Conservation (phyloP, 2,329 filamentous ascomycete species). For the Simplicillium sp. region DNA sequence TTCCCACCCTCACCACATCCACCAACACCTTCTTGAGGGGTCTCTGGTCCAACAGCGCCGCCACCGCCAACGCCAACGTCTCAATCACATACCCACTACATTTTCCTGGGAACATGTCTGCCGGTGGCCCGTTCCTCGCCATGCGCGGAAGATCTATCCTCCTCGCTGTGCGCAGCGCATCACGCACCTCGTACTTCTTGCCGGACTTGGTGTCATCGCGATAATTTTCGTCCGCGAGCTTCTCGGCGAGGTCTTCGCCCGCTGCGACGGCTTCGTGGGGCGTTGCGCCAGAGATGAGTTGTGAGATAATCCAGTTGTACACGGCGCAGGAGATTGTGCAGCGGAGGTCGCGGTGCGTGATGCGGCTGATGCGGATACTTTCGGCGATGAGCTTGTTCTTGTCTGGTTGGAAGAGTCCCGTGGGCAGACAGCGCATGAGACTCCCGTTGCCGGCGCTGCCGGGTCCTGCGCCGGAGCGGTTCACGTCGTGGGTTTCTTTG, state of each 20-base stretch:
- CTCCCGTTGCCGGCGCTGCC: constrained; percentile 33
- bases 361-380: constrained; percentile 23
- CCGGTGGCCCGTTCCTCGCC: constrained; percentile 20
- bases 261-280: constrained; percentile 17
- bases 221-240: constrained; percentile 10
- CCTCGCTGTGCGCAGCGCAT: constrained; percentile 18
- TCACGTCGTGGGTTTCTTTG: constrained; percentile 15
- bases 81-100: constrained; percentile 33
- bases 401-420: constrained; percentile 27
- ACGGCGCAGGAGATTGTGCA: constrained; percentile 25
- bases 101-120: constrained; percentile 13
- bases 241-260: constrained; percentile 13
- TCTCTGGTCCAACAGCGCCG: constrained; percentile 29
- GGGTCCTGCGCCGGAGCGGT: constrained; percentile 23
- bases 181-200: constrained; percentile 9
- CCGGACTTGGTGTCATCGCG: not conserved
- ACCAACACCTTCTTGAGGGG: constrained; percentile 32
- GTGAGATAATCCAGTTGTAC: constrained; percentile 27
- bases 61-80: constrained; percentile 28
- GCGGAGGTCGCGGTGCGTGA: constrained; percentile 26
- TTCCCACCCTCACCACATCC: constrained; percentile 33
- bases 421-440: constrained; percentile 37
- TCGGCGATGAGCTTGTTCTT: constrained; percentile 17
- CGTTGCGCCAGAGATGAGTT: constrained; percentile 17
- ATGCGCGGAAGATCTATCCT: constrained; percentile 15